Evolutionary conservation across 495 filamentous ascomycete species (phyloP).

Genomic region (Tuber umbilicatum): DNA sequence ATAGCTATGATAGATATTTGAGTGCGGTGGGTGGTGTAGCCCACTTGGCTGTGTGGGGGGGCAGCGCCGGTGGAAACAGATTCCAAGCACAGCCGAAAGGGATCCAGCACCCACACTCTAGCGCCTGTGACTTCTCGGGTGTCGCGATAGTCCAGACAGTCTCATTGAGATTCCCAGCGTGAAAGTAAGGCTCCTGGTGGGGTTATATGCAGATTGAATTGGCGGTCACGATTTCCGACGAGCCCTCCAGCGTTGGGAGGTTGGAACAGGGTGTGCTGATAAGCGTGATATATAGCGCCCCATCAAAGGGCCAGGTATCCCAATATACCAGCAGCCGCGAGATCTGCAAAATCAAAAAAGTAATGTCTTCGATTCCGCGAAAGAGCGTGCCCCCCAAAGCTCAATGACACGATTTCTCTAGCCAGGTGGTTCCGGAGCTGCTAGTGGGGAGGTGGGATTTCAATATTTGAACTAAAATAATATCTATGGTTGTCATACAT

Average conservation of each 20-base stretch:
- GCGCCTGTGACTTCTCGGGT: background rate
- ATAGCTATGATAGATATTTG: background rate
- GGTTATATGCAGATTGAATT: background rate
- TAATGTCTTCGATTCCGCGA: background rate
- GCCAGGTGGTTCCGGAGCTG: background rate
- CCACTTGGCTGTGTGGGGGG: background rate
- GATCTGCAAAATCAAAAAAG: background rate
- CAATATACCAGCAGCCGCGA: background rate
- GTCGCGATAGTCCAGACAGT: background rate
- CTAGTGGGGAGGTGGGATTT: background rate
- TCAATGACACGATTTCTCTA: background rate
- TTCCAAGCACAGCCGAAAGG: background rate
- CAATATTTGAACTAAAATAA: background rate
- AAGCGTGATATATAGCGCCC: background rate
- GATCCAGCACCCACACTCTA: background rate
- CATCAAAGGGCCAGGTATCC: background rate
- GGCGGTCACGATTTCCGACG: background rate
- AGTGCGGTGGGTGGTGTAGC: background rate
- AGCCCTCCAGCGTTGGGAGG: background rate
- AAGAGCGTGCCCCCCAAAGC: background rate
- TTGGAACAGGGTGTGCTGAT: background rate
- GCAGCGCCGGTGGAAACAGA: background rate
- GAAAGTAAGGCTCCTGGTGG: background rate
- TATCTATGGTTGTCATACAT: background rate
- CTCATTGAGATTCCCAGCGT: background rate